Evolutionary conservation across 805 yeast genomes (phyloP).

Genomic region (Cyberlindnera nakhonratchasimensis): DNA sequence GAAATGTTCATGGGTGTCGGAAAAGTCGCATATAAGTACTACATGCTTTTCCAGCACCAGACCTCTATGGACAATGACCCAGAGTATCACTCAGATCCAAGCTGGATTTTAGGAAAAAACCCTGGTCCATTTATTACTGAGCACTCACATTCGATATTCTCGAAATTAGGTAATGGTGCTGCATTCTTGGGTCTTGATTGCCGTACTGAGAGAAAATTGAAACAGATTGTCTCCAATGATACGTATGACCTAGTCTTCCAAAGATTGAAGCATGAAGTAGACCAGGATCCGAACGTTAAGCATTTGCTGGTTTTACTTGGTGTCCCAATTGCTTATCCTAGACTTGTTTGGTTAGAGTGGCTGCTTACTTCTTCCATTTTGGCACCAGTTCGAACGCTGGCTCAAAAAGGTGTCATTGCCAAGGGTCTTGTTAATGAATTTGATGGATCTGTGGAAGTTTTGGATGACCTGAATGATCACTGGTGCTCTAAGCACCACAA

Average conservation of each 20-base stretch:
- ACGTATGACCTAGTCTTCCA: constrained; percentile 62
- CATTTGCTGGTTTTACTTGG: constrained; percentile 85
- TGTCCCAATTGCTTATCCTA: constrained; percentile 92
- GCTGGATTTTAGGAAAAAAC: constrained; percentile 58
- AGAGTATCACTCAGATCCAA: constrained; percentile 38
- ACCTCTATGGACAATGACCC: constrained; percentile 45
- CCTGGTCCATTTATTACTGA: constrained; percentile 70
- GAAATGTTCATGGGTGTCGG: constrained; percentile 74
- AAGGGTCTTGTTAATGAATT: constrained; percentile 84
- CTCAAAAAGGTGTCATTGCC: constrained; percentile 59
- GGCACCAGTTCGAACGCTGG: constrained; percentile 57
- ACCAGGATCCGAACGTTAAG: constrained; percentile 49
- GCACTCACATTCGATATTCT: constrained; percentile 62
- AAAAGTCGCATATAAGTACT: constrained; percentile 74
- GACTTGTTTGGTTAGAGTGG: constrained; percentile 87
- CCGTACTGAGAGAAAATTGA: constrained; percentile 79
- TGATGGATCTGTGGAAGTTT: constrained; percentile 85
- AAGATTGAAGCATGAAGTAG: constrained; percentile 55
- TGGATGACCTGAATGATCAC: constrained; percentile 93
- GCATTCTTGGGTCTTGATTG: constrained; percentile 84
- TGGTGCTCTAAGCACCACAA: constrained; percentile 94
- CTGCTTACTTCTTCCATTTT: constrained; percentile 60
- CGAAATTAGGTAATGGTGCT: constrained; percentile 70
- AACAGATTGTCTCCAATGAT: constrained; percentile 47
- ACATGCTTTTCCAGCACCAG: constrained; percentile 90